These are phyloP conservation scores for Dendrobium officinale DNA, from an alignment of 106 monocot genomes.

Conservation along the genomic window DNA sequence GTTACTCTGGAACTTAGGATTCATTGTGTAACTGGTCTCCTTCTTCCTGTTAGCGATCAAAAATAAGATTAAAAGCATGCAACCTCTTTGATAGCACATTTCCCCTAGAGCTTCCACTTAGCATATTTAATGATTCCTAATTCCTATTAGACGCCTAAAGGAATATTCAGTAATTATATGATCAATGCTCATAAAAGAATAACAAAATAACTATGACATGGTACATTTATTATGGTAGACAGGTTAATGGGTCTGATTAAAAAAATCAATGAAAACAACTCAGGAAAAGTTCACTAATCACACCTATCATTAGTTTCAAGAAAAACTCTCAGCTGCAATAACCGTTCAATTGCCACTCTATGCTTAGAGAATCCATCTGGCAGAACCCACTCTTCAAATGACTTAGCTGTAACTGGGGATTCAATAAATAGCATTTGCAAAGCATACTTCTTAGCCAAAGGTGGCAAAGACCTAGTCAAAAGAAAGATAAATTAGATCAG, in stretches of 20 bases:
- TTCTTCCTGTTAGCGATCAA: constrained; percentile 50
- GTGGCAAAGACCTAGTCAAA: constrained; percentile 65
- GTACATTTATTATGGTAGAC: background rate
- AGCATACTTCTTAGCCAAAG: constrained; percentile 88
- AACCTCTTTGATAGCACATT: no score
- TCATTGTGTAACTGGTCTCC: constrained; percentile 73
- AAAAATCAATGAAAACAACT: background rate
- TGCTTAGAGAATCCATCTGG: constrained; percentile 79
- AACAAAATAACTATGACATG: background rate
- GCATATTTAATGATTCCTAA: background rate
- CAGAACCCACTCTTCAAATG: constrained; percentile 91
- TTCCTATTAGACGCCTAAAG: background rate
- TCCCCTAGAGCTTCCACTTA: background rate
- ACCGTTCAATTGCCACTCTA: constrained; percentile 76
- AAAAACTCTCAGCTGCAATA: constrained; percentile 85
- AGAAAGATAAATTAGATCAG: background rate
- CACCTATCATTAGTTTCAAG: constrained; percentile 79
- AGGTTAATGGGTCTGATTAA: background rate
- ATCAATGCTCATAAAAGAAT: background rate
- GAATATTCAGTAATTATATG: background rate
- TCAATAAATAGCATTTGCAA: constrained; percentile 82
- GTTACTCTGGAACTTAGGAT: constrained; percentile 76
- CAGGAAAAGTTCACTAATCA: background rate
- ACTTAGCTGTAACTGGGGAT: constrained; percentile 51
- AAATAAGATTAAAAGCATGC: constrained; percentile 4